Evolutionary conservation across 768 basidiomycete species (phyloP), one percentile per base, ranked within the genome.

Genomic region (Coprinopsis marcescibilis): DNA sequence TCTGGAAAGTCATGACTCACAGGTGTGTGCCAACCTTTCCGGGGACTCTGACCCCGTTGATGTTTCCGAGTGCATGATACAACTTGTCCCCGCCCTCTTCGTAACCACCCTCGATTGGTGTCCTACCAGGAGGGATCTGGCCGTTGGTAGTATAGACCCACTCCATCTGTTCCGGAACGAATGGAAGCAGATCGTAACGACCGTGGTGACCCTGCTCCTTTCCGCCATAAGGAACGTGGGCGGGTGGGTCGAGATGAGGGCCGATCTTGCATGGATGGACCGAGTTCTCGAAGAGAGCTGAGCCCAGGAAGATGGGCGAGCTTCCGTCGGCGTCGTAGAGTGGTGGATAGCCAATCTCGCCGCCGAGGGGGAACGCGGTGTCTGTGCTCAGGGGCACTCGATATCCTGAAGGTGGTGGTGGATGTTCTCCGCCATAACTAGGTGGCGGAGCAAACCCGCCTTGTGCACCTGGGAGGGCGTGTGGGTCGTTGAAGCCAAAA

Each of bases 231-330:
- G 86, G 70, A 1, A 89, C 81, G 19, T 72, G 58, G 62, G 77
- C 49, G 62, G 68, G 53, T 52, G 73, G 57, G n/a, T 61, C 57
- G n/a, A 85, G 75, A 52, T 72, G 61, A 8, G 81, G 78, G 1
- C 69, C 78, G 55, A 90, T 77, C 69, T 91, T 92, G 76, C 89
- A 90, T 3, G 89, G 89, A 49, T 91, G 88, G 2, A 89, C 84
- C 0, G 81, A 78, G 50, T 69, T 65, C 46, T 67, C 69, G 58
- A 89, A 69, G 37, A 89, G 65, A 10, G 86, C 89, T 3, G 84
- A 85, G 12, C 87, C 89, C 25, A 92, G 54, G 65, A 72, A 92
- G 49, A 89, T 59, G 4, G 82, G 81, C 1, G 75, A 73, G 20
- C 54, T 49, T 1, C 78, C 77, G 55, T 84, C 78, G 1, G 67